Base-by-base conservation (phyloP, 2,329 filamentous ascomycete species). In the Zalaria sp. region DNA sequence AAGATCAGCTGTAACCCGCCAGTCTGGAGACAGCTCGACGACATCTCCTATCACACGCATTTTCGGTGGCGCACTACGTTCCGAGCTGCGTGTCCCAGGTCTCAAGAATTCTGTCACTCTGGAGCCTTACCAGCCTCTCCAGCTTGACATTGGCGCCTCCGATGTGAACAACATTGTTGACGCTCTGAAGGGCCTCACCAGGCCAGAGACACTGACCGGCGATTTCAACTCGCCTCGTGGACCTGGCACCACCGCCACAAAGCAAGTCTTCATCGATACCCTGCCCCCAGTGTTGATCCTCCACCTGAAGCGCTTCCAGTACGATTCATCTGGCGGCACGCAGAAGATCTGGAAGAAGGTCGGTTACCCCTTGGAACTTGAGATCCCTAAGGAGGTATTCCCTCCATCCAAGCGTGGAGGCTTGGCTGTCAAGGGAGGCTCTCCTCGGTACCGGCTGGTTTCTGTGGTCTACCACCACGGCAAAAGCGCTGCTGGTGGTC, bases 331-430 rank as follows among this genome's bases (percentile, higher is more conserved):
- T 44, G 83, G 81, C 36, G 87, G 87, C 25, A 93, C 87, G 0
- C 82, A 94, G 55, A 98, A 98, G 69, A 93, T 96, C 49, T 95
- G 89, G 85, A 98, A 96, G 68, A 93, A 89, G 66, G 73, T 98
- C 44, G 89, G 87, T 18, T 98, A 98, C 56, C 91, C 91, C 0
- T 68, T 98, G 27, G 88, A 96, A 55, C 71, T 98, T 39, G 89
- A 96, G 58, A 86, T 98, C 47, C 91, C 91, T 0, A 82, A 81
- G 43, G 89, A 96, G 57, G 82, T 86, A 6, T 82, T 98, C 54
- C 81, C 87, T 7, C 77, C 81, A 27, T 75, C 81, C 54, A 82
- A 79, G 58, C 77, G 82, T 41, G 78, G 77, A 50, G 71, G 72
- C 36, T 67, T 83, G 48, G 68, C 73, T 26, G 68, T 75, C 10